phyloP scores from a whole-genome alignment of 352 stramenopile genomes.

The Phytopythium aichiense region DNA sequence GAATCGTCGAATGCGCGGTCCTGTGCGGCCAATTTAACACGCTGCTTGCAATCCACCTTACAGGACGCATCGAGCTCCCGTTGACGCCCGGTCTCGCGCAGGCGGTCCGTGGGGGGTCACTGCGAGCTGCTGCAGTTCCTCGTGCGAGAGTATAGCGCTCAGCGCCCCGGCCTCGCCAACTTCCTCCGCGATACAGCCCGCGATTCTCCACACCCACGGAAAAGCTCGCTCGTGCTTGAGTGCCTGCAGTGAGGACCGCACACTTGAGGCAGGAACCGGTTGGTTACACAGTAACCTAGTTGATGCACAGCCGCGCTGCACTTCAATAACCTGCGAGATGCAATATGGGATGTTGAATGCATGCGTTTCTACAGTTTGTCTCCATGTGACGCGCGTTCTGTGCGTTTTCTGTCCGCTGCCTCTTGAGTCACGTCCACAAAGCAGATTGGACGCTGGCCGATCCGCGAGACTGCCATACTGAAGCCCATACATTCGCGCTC shows the following conservation, averaged over 20 bases:
- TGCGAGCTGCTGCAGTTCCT: neutral
- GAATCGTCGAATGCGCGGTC: neutral
- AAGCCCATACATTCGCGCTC: neutral
- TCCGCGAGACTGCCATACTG: neutral
- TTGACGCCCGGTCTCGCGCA: too few relatives aligned
- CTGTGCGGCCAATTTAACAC: neutral
- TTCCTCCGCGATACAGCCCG: neutral
- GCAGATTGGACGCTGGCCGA: neutral
- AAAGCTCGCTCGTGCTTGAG: too few relatives aligned
- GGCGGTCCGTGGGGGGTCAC: too few relatives aligned
- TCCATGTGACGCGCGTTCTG: neutral
- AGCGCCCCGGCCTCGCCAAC: neutral
- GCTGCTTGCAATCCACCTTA: neutral
- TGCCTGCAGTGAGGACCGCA: neutral
- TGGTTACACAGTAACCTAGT: neutral
- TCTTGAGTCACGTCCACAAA: neutral
- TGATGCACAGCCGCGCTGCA: neutral
- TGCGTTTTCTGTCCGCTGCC: neutral
- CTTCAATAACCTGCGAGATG: neutral
- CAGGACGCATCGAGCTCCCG: neutral
- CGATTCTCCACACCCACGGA: too few relatives aligned
- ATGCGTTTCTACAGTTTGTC: neutral
- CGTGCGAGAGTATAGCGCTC: neutral
- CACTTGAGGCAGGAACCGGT: too few relatives aligned
- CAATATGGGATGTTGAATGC: neutral